These are phyloP conservation scores for Aureoboletus auriporus DNA, from an alignment of 768 basidiomycete species.

Conservation along the genomic window DNA sequence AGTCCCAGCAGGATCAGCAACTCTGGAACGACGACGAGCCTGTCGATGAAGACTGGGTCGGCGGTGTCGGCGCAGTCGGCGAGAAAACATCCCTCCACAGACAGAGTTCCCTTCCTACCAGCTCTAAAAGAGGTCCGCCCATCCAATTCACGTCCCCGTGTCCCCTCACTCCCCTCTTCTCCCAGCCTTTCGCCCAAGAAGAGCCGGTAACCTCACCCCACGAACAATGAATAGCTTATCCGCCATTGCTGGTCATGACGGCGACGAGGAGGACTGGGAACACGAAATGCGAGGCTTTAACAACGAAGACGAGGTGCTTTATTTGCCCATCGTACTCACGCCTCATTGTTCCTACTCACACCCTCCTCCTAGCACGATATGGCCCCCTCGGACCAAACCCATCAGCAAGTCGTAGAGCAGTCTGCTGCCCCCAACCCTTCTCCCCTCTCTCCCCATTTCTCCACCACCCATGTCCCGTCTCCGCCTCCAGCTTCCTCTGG, in stretches of 20 bases:
- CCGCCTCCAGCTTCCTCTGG: conserved; percentile 67
- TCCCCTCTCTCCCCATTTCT: conserved; percentile 63
- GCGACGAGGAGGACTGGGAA: conserved; percentile 88
- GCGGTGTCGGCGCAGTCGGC: conserved; percentile 77
- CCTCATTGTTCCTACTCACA: conserved; percentile 11
- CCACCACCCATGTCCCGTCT: conserved; percentile 50
- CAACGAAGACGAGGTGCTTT: conserved; percentile 64
- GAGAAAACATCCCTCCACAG: conserved; percentile 78
- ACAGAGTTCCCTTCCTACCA: conserved; percentile 77
- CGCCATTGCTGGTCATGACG: conserved; percentile 82
- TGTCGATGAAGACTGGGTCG: conserved; percentile 78
- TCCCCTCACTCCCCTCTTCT: conserved; percentile 8
- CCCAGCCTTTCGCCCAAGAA: conserved; percentile 51
- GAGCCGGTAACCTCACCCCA: conserved; percentile 61
- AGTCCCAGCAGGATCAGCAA: conserved; percentile 48
- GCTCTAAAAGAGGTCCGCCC: conserved; percentile 67
- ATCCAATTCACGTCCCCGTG: not conserved
- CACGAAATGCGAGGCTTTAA: conserved; percentile 53
- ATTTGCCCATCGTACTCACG: conserved; percentile 2
- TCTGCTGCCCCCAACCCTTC: conserved; percentile 38
- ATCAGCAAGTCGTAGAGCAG: conserved; percentile 51
- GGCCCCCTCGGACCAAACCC: conserved; percentile 23
- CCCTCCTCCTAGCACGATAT: conserved; percentile 21
- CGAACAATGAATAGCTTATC: conserved; percentile 78
- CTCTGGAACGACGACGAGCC: conserved; percentile 73